Evolutionary conservation across 2,329 filamentous ascomycete genomes (phyloP).

Genomic region (Arthrobotrys iridis): DNA sequence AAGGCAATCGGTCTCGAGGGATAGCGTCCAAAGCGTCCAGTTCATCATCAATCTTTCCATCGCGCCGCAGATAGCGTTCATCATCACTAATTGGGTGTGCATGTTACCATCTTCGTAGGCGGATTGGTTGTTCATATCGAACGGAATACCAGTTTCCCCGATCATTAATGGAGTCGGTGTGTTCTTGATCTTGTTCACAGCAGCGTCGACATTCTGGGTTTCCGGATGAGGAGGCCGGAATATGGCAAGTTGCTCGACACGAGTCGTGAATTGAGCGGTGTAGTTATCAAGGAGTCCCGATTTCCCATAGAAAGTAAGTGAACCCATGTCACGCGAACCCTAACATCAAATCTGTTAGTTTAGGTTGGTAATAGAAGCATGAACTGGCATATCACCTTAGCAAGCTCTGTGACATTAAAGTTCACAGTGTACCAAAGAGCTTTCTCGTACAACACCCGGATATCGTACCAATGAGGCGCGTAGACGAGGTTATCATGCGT

Average conservation of each 20-base stretch:
- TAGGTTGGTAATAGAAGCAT: background rate
- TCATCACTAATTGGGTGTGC: constrained; percentile 62
- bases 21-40: constrained; percentile 61
- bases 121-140: constrained; percentile 61
- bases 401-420: constrained; percentile 62
- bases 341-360: constrained; percentile 7
- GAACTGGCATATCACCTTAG: constrained; percentile 19
- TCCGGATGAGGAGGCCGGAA: constrained; percentile 57
- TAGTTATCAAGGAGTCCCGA: constrained; percentile 62
- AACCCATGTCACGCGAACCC: constrained; percentile 57
- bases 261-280: constrained; percentile 61
- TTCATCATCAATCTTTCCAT: constrained; percentile 61
- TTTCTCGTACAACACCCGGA: constrained; percentile 64
- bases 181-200: constrained; percentile 57
- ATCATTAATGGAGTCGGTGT: constrained; percentile 61
- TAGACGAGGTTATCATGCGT: constrained; percentile 61
- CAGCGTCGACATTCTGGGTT: constrained; percentile 40
- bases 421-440: constrained; percentile 61
- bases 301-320: constrained; percentile 61
- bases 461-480: constrained; percentile 64
- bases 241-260: constrained; percentile 60
- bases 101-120: constrained; percentile 62
- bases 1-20: constrained; percentile 63
- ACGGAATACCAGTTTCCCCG: constrained; percentile 63
- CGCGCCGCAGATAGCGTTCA: constrained; percentile 62